Percentiles rank a stretch among this genome's conserved stretches.
Conservation (phyloP, 805 yeast species). For the Saturnispora kantuleensis region DNA sequence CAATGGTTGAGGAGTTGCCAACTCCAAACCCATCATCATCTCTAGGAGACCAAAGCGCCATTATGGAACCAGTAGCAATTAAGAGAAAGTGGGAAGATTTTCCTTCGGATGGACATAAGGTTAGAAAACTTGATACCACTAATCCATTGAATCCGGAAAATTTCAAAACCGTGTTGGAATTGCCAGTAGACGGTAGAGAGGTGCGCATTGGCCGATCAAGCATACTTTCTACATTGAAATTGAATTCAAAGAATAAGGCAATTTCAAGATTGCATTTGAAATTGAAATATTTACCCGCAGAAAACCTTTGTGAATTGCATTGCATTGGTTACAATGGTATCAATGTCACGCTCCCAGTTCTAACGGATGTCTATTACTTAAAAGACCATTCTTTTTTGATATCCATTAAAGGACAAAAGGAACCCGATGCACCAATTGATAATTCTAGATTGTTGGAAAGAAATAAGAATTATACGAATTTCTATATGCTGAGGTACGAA, state of each 20-base stretch:
- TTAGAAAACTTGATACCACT: conserved; percentile 4
- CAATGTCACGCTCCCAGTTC: conserved; percentile 50
- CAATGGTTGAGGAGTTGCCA: conserved; percentile 34
- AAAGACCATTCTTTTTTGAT: conserved; percentile 16
- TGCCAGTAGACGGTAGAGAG: conserved; percentile 30
- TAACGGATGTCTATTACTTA: conserved; percentile 22
- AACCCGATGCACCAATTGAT: conserved; percentile 2
- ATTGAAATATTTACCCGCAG: conserved; percentile 33
- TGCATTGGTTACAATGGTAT: conserved; percentile 84
- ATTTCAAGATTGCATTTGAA: conserved; percentile 62
- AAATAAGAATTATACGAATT: conserved; percentile 38
- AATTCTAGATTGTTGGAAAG: conserved; percentile 31
- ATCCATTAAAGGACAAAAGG: conserved; percentile 5
- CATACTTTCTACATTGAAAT: conserved; percentile 40
- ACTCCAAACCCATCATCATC: conserved; percentile 68
- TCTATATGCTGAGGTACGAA: conserved; percentile 53
- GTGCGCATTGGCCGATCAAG: conserved; percentile 63
- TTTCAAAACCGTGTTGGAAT: conserved; percentile 17
- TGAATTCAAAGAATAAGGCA: conserved; percentile 40
- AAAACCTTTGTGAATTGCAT: conserved; percentile 39
- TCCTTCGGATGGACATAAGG: not conserved
- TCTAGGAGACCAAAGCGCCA: conserved; percentile 23
- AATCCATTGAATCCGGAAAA: conserved; percentile 8
- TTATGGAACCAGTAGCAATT: not conserved
- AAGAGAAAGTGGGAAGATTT: conserved; percentile 1